These are phyloP conservation scores for Pythium utonaiense DNA, from an alignment of 352 stramenopile genomes.

Conservation along the genomic window DNA sequence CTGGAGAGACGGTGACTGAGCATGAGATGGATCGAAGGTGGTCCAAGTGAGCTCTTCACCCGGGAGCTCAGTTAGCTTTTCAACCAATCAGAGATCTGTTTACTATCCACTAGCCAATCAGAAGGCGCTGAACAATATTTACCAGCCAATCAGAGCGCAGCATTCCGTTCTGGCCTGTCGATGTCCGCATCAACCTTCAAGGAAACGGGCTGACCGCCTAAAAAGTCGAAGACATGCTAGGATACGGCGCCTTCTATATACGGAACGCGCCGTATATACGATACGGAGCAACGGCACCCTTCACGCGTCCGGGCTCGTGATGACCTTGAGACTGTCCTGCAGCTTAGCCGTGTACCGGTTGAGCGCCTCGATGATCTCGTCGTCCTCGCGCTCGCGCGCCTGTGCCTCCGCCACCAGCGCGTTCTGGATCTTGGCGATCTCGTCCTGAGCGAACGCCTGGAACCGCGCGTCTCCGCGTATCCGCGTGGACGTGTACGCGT, in stretches of 20 bases:
- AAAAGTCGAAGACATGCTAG: not conserved
- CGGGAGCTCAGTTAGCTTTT: not conserved
- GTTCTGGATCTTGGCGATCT: conserved; percentile 80
- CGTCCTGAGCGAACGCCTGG: conserved; percentile 58
- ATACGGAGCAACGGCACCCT: not conserved
- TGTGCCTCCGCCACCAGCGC: conserved; percentile 66
- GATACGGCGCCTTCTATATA: too few relatives aligned
- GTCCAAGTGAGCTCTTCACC: too few relatives aligned
- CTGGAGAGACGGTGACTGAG: too few relatives aligned
- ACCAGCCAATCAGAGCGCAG: not conserved
- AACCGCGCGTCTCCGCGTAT: conserved; percentile 79
- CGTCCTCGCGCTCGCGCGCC: conserved; percentile 88
- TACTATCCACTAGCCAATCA: not conserved
- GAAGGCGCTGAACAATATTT: not conserved
- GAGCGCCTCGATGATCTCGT: conserved; percentile 92
- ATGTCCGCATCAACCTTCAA: not conserved
- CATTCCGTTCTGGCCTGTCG: not conserved
- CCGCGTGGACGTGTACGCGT: conserved; percentile 64
- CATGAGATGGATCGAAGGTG: not conserved
- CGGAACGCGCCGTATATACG: too few relatives aligned
- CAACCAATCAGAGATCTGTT: not conserved
- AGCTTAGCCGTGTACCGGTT: conserved; percentile 93
- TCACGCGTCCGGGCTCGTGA: conserved; percentile 78
- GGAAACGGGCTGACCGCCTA: not conserved
- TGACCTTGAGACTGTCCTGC: conserved; percentile 91